A percentile compares a stretch with the other conserved stretches of the same genome.
Evolutionary conservation across 345 rosid genomes (phyloP).

Genomic region (Barbarea vulgaris): DNA sequence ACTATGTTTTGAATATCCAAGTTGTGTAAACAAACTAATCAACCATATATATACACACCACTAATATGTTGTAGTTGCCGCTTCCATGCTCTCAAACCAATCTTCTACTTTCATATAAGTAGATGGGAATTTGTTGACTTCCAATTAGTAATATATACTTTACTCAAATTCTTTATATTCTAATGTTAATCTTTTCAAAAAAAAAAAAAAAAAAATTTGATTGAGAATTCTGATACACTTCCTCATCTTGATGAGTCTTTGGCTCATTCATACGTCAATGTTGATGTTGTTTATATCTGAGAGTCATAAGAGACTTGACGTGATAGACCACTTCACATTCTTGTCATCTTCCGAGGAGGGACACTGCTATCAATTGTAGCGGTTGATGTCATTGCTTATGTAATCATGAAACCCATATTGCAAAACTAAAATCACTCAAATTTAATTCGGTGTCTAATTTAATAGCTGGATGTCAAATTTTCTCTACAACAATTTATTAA

Average conservation of each 20-base stretch:
- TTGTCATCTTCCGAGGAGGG: neutral
- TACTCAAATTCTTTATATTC: neutral
- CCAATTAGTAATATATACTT: too few relatives aligned
- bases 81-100: too few relatives aligned
- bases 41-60: too few relatives aligned
- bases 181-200: neutral
- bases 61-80: too few relatives aligned
- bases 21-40: too few relatives aligned
- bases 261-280: neutral
- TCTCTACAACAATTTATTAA: neutral
- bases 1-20: too few relatives aligned
- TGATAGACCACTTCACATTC: neutral
- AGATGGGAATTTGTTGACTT: too few relatives aligned
- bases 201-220: too few relatives aligned
- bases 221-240: neutral
- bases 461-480: neutral
- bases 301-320: neutral
- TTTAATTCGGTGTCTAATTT: neutral
- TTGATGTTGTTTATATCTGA: neutral
- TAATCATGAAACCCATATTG: neutral
- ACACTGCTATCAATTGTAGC: neutral
- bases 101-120: too few relatives aligned
- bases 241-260: neutral
- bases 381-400: slow-evolving; percentile 25
- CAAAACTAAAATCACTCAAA: neutral